A percentile compares a stretch with the other conserved stretches of the same genome.
Evolutionary conservation across 1,284 basidiomycete genomes (phyloP).

Genomic region (Athelia psychrophila): DNA sequence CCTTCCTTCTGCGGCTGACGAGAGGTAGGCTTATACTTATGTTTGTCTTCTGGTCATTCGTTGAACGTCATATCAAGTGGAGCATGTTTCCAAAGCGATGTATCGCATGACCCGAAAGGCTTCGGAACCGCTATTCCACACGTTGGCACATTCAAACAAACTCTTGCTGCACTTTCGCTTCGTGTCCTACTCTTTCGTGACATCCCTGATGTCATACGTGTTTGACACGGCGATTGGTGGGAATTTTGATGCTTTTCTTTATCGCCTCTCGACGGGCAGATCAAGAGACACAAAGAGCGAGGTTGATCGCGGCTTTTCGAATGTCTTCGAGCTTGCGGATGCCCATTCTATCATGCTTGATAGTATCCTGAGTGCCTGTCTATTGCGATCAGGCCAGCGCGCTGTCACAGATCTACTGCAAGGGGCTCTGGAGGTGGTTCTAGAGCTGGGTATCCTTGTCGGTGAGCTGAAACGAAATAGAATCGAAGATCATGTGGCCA

Average conservation of each 20-base stretch:
- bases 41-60: background rate
- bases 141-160: slow-evolving; percentile 47
- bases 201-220: slow-evolving; percentile 63
- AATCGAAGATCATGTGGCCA: slow-evolving; percentile 59
- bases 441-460: slow-evolving; percentile 69
- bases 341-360: slow-evolving; percentile 73
- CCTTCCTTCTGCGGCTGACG: slow-evolving; percentile 72
- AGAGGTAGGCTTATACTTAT: slow-evolving; percentile 49
- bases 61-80: slow-evolving; percentile 43
- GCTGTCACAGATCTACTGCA: slow-evolving; percentile 66
- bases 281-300: slow-evolving; percentile 13
- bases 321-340: slow-evolving; percentile 72
- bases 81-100: slow-evolving; percentile 65
- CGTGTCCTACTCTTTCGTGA: slow-evolving; percentile 67
- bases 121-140: slow-evolving; percentile 54
- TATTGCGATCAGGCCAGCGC: slow-evolving; percentile 73
- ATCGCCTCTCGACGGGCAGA: slow-evolving; percentile 28
- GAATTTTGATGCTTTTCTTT: slow-evolving; percentile 70
- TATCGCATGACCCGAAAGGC: slow-evolving; percentile 56
- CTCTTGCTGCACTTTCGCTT: slow-evolving; percentile 70
- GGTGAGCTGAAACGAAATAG: slow-evolving; percentile 56
- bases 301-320: slow-evolving; percentile 43
- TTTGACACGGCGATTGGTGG: slow-evolving; percentile 75
- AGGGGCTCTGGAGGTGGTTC: slow-evolving; percentile 60
- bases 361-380: slow-evolving; percentile 73